phyloP scores from a whole-genome alignment of 2,329 filamentous ascomycete genomes.

The Cercospora sp. region DNA sequence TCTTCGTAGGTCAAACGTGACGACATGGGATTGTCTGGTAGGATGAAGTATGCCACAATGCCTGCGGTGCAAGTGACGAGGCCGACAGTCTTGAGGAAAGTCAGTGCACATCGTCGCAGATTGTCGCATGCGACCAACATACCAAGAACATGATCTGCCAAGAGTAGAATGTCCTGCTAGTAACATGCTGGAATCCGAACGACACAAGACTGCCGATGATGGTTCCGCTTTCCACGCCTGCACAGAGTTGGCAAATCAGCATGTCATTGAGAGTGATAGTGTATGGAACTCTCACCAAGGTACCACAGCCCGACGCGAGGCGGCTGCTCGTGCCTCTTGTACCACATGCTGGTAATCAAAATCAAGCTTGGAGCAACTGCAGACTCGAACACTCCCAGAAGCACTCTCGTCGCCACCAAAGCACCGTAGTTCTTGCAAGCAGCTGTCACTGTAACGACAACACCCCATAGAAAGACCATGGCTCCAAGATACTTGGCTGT shows the following conservation, averaged over 20 bases:
- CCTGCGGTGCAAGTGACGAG: slow-evolving; percentile 46
- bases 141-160: slow-evolving; percentile 58
- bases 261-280: neutral
- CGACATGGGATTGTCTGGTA: slow-evolving; percentile 38
- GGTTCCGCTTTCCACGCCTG: slow-evolving; percentile 50
- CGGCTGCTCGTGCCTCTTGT: slow-evolving; percentile 56
- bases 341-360: slow-evolving; percentile 54
- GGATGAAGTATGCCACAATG: slow-evolving; percentile 34
- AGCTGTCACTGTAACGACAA: slow-evolving; percentile 52
- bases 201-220: slow-evolving; percentile 59
- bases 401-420: slow-evolving; percentile 52
- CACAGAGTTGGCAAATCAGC: neutral
- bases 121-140: neutral
- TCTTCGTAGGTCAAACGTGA: slow-evolving; percentile 34
- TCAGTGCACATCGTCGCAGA: neutral
- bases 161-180: slow-evolving; percentile 41
- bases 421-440: slow-evolving; percentile 54
- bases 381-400: slow-evolving; percentile 58
- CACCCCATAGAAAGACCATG: slow-evolving; percentile 49
- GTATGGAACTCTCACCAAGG: slow-evolving; percentile 50
- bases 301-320: slow-evolving; percentile 68
- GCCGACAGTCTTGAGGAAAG: slow-evolving; percentile 37
- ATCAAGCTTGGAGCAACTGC: slow-evolving; percentile 58
- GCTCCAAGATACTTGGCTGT: slow-evolving; percentile 55
- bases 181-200: slow-evolving; percentile 56